Percentiles rank a stretch among this genome's conserved stretches.
Evolutionary conservation across 768 basidiomycete genomes (phyloP).

Genomic region (Xerocomus spinulosus): DNA sequence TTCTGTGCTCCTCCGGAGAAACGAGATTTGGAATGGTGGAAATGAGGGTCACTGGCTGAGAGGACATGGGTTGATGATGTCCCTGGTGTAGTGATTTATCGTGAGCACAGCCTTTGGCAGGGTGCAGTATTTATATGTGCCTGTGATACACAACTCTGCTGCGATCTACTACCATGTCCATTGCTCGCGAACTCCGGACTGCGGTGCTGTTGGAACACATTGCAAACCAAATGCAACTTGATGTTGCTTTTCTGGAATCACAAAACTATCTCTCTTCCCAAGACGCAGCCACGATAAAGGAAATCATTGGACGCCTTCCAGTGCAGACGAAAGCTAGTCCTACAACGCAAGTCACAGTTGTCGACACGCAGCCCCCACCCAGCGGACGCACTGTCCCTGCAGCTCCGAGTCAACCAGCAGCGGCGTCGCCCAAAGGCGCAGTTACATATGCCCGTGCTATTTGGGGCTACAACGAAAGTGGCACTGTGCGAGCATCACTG

Average conservation of each 20-base stretch:
- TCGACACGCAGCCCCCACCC: neutral
- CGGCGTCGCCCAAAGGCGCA: constrained; percentile 4
- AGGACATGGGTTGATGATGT: constrained; percentile 1
- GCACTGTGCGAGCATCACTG: constrained; percentile 35
- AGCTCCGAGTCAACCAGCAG: constrained; percentile 7
- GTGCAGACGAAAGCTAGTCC: constrained; percentile 18
- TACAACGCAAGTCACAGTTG: constrained; percentile 10
- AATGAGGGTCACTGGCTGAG: constrained; percentile 32
- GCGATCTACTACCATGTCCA: constrained; percentile 16
- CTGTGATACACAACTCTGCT: neutral
- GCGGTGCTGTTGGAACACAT: constrained; percentile 56
- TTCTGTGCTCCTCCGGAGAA: constrained; percentile 62
- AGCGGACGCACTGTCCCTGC: constrained; percentile 17
- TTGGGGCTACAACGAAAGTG: constrained; percentile 65
- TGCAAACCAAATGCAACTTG: constrained; percentile 50
- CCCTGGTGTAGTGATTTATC: too few species aligned
- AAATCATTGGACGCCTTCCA: constrained; percentile 46
- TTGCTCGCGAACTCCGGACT: constrained; percentile 22
- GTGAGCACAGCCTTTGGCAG: constrained; percentile 15
- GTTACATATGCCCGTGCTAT: constrained; percentile 46
- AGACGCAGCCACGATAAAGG: constrained; percentile 40
- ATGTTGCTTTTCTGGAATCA: constrained; percentile 53
- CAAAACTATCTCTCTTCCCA: constrained; percentile 49
- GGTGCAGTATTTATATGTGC: constrained; percentile 10
- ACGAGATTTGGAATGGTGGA: constrained; percentile 41